phyloP scores from a whole-genome alignment of 495 filamentous ascomycete genomes.

The Aspergillus kassunensis region DNA sequence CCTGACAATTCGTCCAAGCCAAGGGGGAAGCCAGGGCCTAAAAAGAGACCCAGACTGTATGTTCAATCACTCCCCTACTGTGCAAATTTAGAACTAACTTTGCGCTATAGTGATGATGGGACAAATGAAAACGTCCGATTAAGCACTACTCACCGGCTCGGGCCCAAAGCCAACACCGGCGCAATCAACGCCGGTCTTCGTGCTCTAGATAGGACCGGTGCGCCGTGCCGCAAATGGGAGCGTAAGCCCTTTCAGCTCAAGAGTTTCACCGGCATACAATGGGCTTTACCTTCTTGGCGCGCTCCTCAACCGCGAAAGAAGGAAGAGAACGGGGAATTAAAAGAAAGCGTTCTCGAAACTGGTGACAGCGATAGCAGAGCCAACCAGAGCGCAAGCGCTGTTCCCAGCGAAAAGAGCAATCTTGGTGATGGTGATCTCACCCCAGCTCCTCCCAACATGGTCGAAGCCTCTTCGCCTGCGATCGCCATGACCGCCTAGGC shows the following conservation, averaged over 20 bases:
- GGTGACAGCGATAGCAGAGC: conserved; percentile 74
- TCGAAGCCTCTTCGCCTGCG: conserved; percentile 45
- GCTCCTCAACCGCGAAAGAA: conserved; percentile 54
- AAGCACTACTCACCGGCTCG: conserved; percentile 67
- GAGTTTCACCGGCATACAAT: conserved; percentile 86
- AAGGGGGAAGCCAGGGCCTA: conserved; percentile 84
- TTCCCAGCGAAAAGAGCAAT: conserved; percentile 67
- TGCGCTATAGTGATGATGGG: conserved; percentile 53
- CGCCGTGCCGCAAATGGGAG: conserved; percentile 88
- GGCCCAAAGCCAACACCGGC: conserved; percentile 95
- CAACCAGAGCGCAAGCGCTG: conserved; percentile 58
- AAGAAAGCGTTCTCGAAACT: conserved; percentile 37
- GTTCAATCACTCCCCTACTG: conserved; percentile 20
- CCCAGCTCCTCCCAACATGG: conserved; percentile 36
- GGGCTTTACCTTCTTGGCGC: conserved; percentile 82
- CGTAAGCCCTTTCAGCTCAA: conserved; percentile 78
- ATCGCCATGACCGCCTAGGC: conserved; percentile 40
- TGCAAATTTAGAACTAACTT: conserved; percentile 14
- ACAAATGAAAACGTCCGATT: conserved; percentile 48
- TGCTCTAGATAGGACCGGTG: conserved; percentile 83
- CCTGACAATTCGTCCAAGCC: conserved; percentile 58
- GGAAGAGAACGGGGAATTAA: conserved; percentile 39
- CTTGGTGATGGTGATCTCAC: conserved; percentile 51
- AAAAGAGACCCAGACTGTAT: conserved; percentile 93
- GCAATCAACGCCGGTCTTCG: conserved; percentile 96